Base-by-base conservation (phyloP, 2,329 filamentous ascomycete species). In the Trichoderma sp. region DNA sequence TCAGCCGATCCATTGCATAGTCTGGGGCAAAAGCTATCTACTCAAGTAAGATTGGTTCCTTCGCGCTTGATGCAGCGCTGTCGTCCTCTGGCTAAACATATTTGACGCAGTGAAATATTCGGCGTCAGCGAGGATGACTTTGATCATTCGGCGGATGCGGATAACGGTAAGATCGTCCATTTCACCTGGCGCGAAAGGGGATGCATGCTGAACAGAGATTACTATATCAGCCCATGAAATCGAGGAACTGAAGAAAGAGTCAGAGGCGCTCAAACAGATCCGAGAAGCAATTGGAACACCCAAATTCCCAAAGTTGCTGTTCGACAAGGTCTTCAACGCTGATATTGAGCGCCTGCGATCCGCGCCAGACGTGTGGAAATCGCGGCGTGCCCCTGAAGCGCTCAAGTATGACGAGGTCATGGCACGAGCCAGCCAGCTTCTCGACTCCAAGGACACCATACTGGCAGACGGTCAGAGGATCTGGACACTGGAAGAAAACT, bases 341-440 rank as follows among this genome's bases (percentile, higher is more conserved):
- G 95, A 99, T 73, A 90, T 99, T 63, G 83, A 90, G 68, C 87
- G 95, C 17, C 77, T 99, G 64, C 85, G 88, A 47, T 90, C 89
- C 15, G 96, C 97, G 86, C 90, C 95, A 73, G 94, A 96, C 68
- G 96, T 98, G 92, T 99, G 95, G 95, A 96, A 93, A 77, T 88
- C 86, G 4, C 86, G 93, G 69, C 86, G 86, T 67, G 83, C 89
- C 1, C 95, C 94, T 0, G 83, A 90, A 71, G 80, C 91, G 7
- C 81, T 98, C 14, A 82, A 89, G 45, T 96, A 90, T 74, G 83
- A 88, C 14, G 75, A 78, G 0, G 74, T 94, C 1, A 77, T 85
- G 54, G 73, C 82, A 21, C 81, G 87, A 60, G 82, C 85, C 2
- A 73, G 78, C 2, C 75, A 77, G 5, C 80, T 78, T 1, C 76